Percentiles rank a stretch among this genome's conserved stretches.
phyloP scores from a whole-genome alignment of 768 basidiomycete genomes.

The Leucosporidium creatinivorum region DNA sequence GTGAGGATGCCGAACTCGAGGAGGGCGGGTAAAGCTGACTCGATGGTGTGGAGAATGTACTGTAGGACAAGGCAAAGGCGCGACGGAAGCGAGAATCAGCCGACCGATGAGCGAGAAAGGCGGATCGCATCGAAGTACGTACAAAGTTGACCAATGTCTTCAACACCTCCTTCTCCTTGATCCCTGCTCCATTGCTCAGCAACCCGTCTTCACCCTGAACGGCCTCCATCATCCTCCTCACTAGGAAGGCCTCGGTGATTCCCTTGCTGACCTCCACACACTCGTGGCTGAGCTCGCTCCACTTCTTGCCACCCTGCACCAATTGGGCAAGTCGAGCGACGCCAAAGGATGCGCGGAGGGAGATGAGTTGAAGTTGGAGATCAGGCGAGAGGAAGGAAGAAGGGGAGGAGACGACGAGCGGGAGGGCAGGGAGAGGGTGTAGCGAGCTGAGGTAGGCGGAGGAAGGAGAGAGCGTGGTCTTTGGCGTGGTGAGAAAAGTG shows the following conservation, averaged over 20 bases:
- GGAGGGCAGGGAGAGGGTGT: neutral
- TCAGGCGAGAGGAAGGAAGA: constrained; percentile 43
- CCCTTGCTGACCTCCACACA: constrained; percentile 57
- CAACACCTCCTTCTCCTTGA: constrained; percentile 36
- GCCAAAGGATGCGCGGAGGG: constrained; percentile 59
- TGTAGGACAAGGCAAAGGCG: constrained; percentile 35
- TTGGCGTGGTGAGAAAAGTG: constrained; percentile 41
- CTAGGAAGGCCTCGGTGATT: constrained; percentile 63
- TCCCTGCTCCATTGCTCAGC: constrained; percentile 18
- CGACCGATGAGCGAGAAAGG: neutral
- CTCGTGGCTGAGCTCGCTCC: constrained; percentile 49
- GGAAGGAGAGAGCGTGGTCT: constrained; percentile 44
- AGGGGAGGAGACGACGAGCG: constrained; percentile 3
- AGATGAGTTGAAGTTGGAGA: constrained; percentile 45
- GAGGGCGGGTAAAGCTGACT: constrained; percentile 54
- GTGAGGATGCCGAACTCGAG: constrained; percentile 51
- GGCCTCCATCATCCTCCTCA: constrained; percentile 47
- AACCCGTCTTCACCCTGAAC: constrained; percentile 47
- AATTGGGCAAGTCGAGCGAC: constrained; percentile 47
- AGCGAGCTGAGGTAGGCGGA: constrained; percentile 56
- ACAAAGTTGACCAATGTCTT: constrained; percentile 6
- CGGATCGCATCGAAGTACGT: neutral
- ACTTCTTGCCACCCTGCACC: constrained; percentile 41
- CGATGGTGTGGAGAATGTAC: constrained; percentile 58
- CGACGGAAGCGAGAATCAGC: too few relatives aligned